These are phyloP conservation scores for Kodamaea kakaduensis DNA, from an alignment of 805 yeast genomes.

Conservation along the genomic window DNA sequence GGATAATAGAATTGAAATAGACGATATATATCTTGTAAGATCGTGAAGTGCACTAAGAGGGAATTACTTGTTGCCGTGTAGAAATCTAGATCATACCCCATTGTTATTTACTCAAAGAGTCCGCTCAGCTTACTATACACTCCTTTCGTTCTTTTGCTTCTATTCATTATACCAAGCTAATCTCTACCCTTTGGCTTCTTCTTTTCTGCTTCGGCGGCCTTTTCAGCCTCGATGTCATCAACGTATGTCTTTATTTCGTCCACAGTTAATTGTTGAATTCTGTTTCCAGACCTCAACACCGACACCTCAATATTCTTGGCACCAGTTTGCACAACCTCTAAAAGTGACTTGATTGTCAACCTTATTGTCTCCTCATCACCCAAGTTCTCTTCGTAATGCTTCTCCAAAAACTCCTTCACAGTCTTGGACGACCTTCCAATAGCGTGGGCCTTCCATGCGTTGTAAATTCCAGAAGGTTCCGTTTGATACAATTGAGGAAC, in stretches of 20 bases:
- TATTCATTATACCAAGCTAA: slow-evolving; percentile 2
- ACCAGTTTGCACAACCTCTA: slow-evolving; percentile 97
- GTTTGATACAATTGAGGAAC: slow-evolving; percentile 87
- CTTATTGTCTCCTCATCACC: slow-evolving; percentile 68
- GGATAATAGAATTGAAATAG: no score
- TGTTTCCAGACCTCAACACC: slow-evolving; percentile 68
- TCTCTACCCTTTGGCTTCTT: slow-evolving; percentile 43
- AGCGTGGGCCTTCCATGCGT: slow-evolving; percentile 97
- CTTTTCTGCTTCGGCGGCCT: slow-evolving; percentile 76
- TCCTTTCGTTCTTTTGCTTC: slow-evolving; percentile 1
- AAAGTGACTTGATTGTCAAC: slow-evolving; percentile 77
- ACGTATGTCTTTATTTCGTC: slow-evolving; percentile 76
- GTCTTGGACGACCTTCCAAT: slow-evolving; percentile 95
- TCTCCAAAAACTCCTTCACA: slow-evolving; percentile 91
- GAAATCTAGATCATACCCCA: background rate
- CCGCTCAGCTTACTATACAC: background rate
- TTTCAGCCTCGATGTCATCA: slow-evolving; percentile 80
- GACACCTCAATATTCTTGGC: slow-evolving; percentile 94
- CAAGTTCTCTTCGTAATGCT: slow-evolving; percentile 65
- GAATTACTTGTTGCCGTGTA: no score
- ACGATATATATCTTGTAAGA: no score
- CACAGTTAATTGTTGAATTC: slow-evolving; percentile 54
- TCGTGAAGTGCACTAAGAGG: no score
- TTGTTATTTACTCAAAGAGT: background rate
- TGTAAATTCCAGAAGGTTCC: slow-evolving; percentile 95